phyloP scores from a whole-genome alignment of 2,329 filamentous ascomycete genomes.

The Aureobasidium musti region DNA sequence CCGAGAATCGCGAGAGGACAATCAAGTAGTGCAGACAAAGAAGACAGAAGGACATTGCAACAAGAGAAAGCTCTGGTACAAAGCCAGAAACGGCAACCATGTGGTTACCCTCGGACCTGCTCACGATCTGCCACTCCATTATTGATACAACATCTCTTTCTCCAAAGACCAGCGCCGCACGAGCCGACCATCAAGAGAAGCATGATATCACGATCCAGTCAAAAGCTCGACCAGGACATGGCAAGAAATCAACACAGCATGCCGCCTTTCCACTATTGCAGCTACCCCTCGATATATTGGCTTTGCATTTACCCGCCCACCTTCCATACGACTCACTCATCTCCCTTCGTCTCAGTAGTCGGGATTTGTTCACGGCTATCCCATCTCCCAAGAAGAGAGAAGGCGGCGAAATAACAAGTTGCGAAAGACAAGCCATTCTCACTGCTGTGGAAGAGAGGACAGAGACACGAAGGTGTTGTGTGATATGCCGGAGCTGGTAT shows the following conservation, averaged over 20 bases:
- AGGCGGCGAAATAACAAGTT: background rate
- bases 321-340: constrained; percentile 25
- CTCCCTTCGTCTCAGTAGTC: constrained; percentile 28
- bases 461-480: constrained; percentile 13
- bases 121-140: constrained; percentile 22
- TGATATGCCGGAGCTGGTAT: constrained; percentile 21
- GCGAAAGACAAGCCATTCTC: constrained; percentile 14
- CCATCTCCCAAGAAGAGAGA: background rate
- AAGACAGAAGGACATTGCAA: background rate
- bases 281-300: constrained; percentile 30
- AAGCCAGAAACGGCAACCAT: background rate
- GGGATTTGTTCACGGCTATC: constrained; percentile 20
- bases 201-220: background rate
- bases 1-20: constrained; percentile 3
- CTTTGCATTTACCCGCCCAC: constrained; percentile 26
- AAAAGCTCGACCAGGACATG: too few relatives aligned
- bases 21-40: background rate
- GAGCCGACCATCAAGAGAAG: background rate
- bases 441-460: constrained; percentile 3
- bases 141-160: background rate
- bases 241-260: background rate
- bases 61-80: background rate
- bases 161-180: background rate
- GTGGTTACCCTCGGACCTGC: constrained; percentile 10
- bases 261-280: constrained; percentile 23